Conservation (phyloP, 1,284 basidiomycete species). For the Veloboletus limbatus region DNA sequence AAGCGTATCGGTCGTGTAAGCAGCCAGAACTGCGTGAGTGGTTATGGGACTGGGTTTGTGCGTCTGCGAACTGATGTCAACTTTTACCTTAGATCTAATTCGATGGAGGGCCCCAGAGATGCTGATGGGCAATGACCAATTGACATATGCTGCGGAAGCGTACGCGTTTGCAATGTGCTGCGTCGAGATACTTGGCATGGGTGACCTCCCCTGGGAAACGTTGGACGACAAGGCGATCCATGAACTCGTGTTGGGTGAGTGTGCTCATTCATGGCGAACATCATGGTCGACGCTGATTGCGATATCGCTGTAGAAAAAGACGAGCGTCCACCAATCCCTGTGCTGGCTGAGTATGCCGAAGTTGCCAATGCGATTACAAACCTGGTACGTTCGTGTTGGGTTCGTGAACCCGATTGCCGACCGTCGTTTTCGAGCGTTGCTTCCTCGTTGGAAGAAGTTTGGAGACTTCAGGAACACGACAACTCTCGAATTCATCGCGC, state of each 20-base stretch:
- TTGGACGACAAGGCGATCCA: slow-evolving; percentile 59
- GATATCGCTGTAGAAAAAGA: slow-evolving; percentile 45
- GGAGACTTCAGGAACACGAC: neutral
- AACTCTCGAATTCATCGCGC: neutral
- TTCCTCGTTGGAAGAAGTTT: slow-evolving; percentile 38
- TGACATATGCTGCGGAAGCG: slow-evolving; percentile 63
- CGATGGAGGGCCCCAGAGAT: slow-evolving; percentile 77
- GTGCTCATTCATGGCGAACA: neutral
- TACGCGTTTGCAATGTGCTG: slow-evolving; percentile 75
- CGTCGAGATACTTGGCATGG: slow-evolving; percentile 65
- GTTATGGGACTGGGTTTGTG: neutral
- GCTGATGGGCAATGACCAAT: slow-evolving; percentile 59
- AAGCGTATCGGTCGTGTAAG: slow-evolving; percentile 60
- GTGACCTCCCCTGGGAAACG: slow-evolving; percentile 57
- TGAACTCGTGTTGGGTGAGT: slow-evolving; percentile 58
- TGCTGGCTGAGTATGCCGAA: slow-evolving; percentile 21
- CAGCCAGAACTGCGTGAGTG: slow-evolving; percentile 51
- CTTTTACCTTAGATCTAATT: slow-evolving; percentile 49
- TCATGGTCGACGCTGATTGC: neutral
- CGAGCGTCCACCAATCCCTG: slow-evolving; percentile 50
- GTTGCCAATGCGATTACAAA: slow-evolving; percentile 30
- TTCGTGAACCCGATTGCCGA: slow-evolving; percentile 41
- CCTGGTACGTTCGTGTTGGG: slow-evolving; percentile 51
- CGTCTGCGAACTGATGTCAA: neutral
- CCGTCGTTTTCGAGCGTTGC: slow-evolving; percentile 50